Evolutionary conservation across 2,329 filamentous ascomycete genomes (phyloP), one percentile per base, ranked within the genome.

Genomic region (Neocatenulostroma microsporum): DNA sequence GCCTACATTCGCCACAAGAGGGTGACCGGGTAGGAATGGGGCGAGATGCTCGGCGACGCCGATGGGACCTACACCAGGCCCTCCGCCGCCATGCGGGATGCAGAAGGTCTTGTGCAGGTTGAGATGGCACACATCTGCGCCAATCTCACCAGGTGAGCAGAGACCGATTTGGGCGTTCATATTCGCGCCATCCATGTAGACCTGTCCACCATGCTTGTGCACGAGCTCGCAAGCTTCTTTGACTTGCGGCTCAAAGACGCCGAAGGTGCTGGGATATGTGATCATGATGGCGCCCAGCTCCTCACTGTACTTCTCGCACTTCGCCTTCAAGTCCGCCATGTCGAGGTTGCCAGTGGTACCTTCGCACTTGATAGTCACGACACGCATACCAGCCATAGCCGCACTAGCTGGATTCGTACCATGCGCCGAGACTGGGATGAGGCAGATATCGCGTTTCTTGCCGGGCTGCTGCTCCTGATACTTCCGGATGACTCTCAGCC

Each of bases 31-130:
- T 11, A 95, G 72, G 70, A 80, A 87, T 5, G 78, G 76, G 5
- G 74, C 66, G 33, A 96, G 77, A 54, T 93, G 84, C 42, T 78
- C 67, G 60, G 88, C 91, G 37, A 94, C 89, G 57, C 87, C 88
- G 49, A 96, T 94, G 36, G 89, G 89, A 2, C 89, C 89, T 24
- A 95, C 85, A 53, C 89, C 89, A 8, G 89, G 89, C 12, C 89
- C 89, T 47, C 89, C 89, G 46, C 89, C 89, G 37, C 89, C 89
- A 63, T 96, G 89, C 30, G 89, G 89, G 54, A 96, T 96, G 61
- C 89, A 96, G 72, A 96, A 96, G 3, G 89, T 96, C 75, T 96
- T 96, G 76, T 96, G 89, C 27, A 96, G 74, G 64, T 96, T 96
- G 42, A 96, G 72, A 68, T 95, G 89, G 73, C 89, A 96, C 25